Conservation (phyloP, 176 grass and related monocot species). For the Miscanthus lutarioriparius region DNA sequence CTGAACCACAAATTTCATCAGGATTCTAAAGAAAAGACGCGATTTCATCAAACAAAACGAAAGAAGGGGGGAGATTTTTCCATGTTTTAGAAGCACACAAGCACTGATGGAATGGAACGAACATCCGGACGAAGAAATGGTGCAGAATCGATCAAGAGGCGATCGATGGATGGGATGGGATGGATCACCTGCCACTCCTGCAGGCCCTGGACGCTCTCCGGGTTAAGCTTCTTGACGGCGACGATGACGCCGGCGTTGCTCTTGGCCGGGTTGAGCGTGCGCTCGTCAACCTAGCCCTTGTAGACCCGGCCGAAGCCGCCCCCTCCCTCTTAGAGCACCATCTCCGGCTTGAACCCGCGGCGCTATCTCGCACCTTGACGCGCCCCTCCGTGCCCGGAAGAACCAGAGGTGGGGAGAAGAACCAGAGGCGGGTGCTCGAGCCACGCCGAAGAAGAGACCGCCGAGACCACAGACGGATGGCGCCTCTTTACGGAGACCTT, state of each 20-base stretch:
- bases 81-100: not conserved
- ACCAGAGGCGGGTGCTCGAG: no score
- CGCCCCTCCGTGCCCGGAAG: no score
- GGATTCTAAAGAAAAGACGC: not conserved
- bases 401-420: no score
- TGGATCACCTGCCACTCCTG: conserved; percentile 73
- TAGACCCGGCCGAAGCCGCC: conserved; percentile 79
- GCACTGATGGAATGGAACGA: not conserved
- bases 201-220: conserved; percentile 73
- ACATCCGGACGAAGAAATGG: not conserved
- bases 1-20: not conserved
- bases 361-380: no score
- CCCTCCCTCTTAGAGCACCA: conserved; percentile 68
- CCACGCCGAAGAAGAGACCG: no score
- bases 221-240: conserved; percentile 87
- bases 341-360: conserved; percentile 75
- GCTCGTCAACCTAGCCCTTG: conserved; percentile 82
- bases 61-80: not conserved
- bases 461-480: no score
- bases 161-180: no score
- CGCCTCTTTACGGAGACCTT: no score
- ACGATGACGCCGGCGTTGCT: conserved; percentile 59
- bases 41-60: not conserved
- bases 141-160: not conserved
- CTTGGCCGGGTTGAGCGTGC: conserved; percentile 63